phyloP scores from a whole-genome alignment of 352 stramenopile species.

The Pythium rishiriense region DNA sequence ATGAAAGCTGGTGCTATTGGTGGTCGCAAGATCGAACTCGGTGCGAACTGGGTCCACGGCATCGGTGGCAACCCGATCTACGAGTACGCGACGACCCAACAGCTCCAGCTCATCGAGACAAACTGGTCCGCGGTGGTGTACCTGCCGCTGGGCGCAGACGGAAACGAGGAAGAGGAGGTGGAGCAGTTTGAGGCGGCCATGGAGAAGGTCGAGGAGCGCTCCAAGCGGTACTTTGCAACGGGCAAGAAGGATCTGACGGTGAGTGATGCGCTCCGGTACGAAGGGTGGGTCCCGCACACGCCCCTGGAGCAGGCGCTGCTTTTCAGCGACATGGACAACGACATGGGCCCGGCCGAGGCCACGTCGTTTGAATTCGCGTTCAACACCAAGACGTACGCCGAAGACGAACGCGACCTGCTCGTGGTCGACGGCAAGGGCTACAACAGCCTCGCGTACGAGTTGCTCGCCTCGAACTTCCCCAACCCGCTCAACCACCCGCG shows the following conservation, averaged over 20 bases:
- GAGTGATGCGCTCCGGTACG: constrained; percentile 1
- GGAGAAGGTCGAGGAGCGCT: constrained; percentile 7
- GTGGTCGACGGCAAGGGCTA: constrained; percentile 7
- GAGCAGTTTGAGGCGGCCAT: constrained; percentile 1
- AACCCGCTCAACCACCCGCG: constrained; percentile 8
- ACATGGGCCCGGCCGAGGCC: constrained; percentile 3
- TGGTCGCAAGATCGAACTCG: constrained; percentile 13
- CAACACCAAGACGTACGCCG: constrained; percentile 6
- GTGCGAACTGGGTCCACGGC: constrained; percentile 17
- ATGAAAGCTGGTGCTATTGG: constrained; percentile 9
- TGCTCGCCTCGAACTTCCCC: constrained; percentile 14
- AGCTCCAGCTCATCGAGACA: constrained; percentile 10
- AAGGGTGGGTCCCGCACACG: constrained; percentile 13
- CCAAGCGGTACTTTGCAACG: neutral
- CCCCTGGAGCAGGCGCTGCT: constrained; percentile 13
- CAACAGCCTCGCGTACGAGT: constrained; percentile 7
- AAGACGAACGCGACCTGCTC: constrained; percentile 6
- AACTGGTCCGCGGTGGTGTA: constrained; percentile 14
- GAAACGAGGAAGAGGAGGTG: constrained; percentile 5
- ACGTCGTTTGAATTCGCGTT: constrained; percentile 12
- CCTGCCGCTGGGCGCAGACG: neutral
- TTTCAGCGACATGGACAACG: constrained; percentile 5
- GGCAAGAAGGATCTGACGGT: constrained; percentile 17
- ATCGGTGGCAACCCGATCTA: constrained; percentile 11
- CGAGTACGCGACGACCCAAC: neutral